Evolutionary conservation across 805 yeast genomes (phyloP).

Genomic region (Barnettozyma californica): DNA sequence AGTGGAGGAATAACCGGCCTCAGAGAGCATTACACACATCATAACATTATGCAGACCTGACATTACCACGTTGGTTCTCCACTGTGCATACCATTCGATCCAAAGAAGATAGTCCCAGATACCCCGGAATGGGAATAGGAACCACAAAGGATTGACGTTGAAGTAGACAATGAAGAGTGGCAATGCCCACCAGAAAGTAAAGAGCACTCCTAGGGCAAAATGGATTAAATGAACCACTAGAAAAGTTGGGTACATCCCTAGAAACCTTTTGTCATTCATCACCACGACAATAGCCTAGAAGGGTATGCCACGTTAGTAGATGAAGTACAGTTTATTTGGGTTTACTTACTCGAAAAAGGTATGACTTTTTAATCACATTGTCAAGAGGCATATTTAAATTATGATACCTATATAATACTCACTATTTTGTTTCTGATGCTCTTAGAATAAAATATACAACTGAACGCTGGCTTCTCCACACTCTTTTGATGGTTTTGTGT

Average conservation of each 20-base stretch:
- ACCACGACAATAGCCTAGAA: slow-evolving; percentile 6
- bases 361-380: not conserved
- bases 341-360: slow-evolving; percentile 5
- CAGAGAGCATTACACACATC: slow-evolving; percentile 5
- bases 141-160: slow-evolving; percentile 6
- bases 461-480: no score
- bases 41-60: not conserved
- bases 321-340: not conserved
- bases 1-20: slow-evolving; percentile 7
- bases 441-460: no score
- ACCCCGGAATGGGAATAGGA: slow-evolving; percentile 4
- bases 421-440: no score
- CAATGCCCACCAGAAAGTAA: slow-evolving; percentile 7
- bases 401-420: no score
- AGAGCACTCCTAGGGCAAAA: not conserved
- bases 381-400: not conserved
- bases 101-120: slow-evolving; percentile 4
- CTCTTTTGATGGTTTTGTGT: no score
- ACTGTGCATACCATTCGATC: slow-evolving; percentile 4
- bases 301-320: not conserved
- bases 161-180: slow-evolving; percentile 5
- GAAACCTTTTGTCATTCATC: slow-evolving; percentile 2
- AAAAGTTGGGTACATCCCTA: slow-evolving; percentile 4
- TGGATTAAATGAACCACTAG: slow-evolving; percentile 5
- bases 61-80: slow-evolving; percentile 8